These are phyloP conservation scores for Boletus tylopilopsis DNA, from an alignment of 768 basidiomycete species.

Conservation along the genomic window DNA sequence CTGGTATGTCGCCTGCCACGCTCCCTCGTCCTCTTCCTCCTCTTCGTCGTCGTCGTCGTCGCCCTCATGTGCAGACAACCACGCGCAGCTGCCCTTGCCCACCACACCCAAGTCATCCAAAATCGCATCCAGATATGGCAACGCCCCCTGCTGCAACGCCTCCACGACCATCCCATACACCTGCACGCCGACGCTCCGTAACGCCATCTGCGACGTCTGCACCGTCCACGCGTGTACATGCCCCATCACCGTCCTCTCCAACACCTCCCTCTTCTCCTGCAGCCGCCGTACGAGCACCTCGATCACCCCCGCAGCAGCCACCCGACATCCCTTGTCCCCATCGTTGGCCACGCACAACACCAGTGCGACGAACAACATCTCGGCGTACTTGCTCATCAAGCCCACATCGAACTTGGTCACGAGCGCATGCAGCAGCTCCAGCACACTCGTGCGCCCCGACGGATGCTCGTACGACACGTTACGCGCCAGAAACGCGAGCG, in stretches of 20 bases:
- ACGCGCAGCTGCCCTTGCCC: conserved; percentile 8
- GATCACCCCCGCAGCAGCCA: conserved; percentile 82
- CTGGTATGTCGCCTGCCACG: conserved; percentile 84
- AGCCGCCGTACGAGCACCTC: conserved; percentile 71
- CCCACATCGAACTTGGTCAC: conserved; percentile 77
- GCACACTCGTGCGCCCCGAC: conserved; percentile 87
- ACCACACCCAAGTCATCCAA: conserved; percentile 51
- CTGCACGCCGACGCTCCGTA: conserved; percentile 74
- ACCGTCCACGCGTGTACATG: conserved; percentile 80
- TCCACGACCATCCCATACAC: conserved; percentile 83
- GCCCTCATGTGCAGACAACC: conserved; percentile 10
- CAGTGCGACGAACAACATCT: conserved; percentile 86
- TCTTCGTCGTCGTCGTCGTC: conserved; percentile 35
- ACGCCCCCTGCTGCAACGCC: conserved; percentile 46
- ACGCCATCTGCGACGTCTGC: conserved; percentile 53
- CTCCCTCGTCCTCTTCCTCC: conserved; percentile 44
- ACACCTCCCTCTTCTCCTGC: conserved; percentile 56
- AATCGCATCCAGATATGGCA: conserved; percentile 44
- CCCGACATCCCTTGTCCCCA: conserved; percentile 82
- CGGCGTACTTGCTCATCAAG: conserved; percentile 74
- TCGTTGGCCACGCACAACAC: conserved; percentile 96
- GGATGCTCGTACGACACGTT: conserved; percentile 90
- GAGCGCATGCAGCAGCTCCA: conserved; percentile 86
- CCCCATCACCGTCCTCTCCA: conserved; percentile 52
- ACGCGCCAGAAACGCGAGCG: conserved; percentile 88